Evolutionary conservation across 352 stramenopile genomes (phyloP).

Genomic region (Pythium rishiriense): DNA sequence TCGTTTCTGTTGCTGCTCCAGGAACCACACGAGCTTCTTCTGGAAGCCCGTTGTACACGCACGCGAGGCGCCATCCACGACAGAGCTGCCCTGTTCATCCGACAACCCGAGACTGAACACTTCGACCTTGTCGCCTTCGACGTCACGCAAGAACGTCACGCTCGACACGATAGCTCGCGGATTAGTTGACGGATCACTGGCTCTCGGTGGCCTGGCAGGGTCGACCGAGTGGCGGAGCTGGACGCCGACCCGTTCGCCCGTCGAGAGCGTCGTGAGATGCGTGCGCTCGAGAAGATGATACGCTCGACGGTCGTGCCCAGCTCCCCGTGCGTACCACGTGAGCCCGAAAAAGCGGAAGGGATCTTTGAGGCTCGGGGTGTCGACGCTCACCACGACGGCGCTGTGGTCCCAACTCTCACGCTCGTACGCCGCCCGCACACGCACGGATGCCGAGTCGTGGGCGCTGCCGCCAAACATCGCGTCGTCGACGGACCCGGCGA

Average conservation of each 20-base stretch:
- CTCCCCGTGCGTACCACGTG: constrained; percentile 22
- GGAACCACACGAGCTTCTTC: constrained; percentile 51
- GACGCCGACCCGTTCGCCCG: constrained; percentile 50
- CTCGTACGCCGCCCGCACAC: constrained; percentile 34
- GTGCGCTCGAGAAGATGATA: constrained; percentile 29
- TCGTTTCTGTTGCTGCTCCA: constrained; percentile 26
- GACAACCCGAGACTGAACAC: constrained; percentile 41
- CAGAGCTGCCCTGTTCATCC: constrained; percentile 6
- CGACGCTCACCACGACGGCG: constrained; percentile 29
- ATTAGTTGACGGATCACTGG: constrained; percentile 26
- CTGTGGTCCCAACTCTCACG: constrained; percentile 32
- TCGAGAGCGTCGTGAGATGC: background rate
- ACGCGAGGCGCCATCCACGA: constrained; percentile 1
- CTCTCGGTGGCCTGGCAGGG: constrained; percentile 42
- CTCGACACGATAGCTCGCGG: constrained; percentile 36
- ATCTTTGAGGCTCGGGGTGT: constrained; percentile 29
- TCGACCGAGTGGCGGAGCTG: constrained; percentile 49
- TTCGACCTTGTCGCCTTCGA: constrained; percentile 37
- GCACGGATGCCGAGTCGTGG: constrained; percentile 41
- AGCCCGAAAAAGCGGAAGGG: constrained; percentile 38
- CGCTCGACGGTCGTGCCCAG: constrained; percentile 26
- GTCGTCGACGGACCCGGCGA: constrained; percentile 55
- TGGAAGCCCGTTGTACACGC: constrained; percentile 31
- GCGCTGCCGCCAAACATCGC: constrained; percentile 47
- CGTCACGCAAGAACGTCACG: constrained; percentile 41